Evolutionary conservation across 805 yeast species (phyloP).

Genomic region (Monosporozyma servazzii): DNA sequence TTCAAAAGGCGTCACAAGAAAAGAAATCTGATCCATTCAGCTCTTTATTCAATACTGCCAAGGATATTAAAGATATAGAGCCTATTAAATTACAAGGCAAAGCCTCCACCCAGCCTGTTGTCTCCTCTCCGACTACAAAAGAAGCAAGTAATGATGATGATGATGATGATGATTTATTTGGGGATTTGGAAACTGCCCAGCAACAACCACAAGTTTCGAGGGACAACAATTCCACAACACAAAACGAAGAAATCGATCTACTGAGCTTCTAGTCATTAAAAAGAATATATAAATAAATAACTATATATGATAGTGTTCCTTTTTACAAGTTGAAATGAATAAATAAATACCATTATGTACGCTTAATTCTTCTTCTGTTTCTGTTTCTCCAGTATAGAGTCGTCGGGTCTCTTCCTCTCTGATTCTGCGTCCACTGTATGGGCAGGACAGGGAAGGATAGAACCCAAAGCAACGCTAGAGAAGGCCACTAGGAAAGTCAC

Average conservation of each 20-base stretch:
- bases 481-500: slow-evolving; percentile 58
- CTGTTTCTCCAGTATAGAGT: not conserved
- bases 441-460: slow-evolving; percentile 37
- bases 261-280: slow-evolving; percentile 20
- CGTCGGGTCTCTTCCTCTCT: not conserved
- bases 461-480: slow-evolving; percentile 35
- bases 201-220: not conserved
- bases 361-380: not conserved
- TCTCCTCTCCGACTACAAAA: not conserved
- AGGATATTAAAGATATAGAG: slow-evolving; percentile 31
- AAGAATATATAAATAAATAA: slow-evolving; percentile 1
- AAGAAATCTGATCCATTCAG: slow-evolving; percentile 61
- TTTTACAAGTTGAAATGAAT: not conserved
- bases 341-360: not conserved
- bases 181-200: slow-evolving; percentile 24
- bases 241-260: slow-evolving; percentile 24
- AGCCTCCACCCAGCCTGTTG: slow-evolving; percentile 4
- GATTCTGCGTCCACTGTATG: slow-evolving; percentile 35
- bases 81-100: not conserved
- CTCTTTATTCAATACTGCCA: slow-evolving; percentile 57
- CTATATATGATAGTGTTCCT: not conserved
- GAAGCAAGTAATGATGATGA: slow-evolving; percentile 4
- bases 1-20: slow-evolving; percentile 29
- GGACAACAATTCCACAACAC: slow-evolving; percentile 1
- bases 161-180: slow-evolving; percentile 29